These are phyloP conservation scores for Sclerotinia minor DNA, from an alignment of 2,329 filamentous ascomycete species.

Conservation along the genomic window DNA sequence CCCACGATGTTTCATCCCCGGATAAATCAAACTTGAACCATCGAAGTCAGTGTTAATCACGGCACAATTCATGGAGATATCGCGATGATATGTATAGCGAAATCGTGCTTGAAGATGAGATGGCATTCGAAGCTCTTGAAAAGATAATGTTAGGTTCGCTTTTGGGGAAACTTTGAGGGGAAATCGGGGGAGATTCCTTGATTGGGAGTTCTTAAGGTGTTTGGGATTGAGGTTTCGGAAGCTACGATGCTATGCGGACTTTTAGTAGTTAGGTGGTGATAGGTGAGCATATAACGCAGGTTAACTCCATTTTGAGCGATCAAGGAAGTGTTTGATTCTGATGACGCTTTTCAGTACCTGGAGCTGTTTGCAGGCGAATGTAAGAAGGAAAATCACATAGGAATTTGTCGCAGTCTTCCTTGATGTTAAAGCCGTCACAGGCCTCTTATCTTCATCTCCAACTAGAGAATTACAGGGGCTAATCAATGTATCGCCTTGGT, in stretches of 20 bases:
- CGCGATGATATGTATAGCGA: not conserved
- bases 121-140: not conserved
- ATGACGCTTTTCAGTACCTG: not conserved
- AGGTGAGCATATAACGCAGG: not conserved
- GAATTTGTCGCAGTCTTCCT: not conserved
- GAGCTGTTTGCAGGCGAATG: no score
- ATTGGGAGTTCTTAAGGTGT: not conserved
- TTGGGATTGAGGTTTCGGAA: not conserved
- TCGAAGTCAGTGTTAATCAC: not conserved
- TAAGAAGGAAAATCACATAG: not conserved
- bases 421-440: no score
- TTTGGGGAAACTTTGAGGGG: not conserved
- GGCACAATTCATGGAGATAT: not conserved
- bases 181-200: not conserved
- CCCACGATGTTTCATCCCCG: not conserved
- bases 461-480: no score
- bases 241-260: not conserved
- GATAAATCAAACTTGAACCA: not conserved
- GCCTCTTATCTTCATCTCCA: no score
- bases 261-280: not conserved
- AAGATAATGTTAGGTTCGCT: not conserved
- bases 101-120: constrained; percentile 3
- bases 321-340: not conserved
- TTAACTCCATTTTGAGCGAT: no score
- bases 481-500: no score